Evolutionary conservation across 306 rosid genomes (phyloP), one percentile per base, ranked within the genome.

Genomic region (Fragaria vesca): DNA sequence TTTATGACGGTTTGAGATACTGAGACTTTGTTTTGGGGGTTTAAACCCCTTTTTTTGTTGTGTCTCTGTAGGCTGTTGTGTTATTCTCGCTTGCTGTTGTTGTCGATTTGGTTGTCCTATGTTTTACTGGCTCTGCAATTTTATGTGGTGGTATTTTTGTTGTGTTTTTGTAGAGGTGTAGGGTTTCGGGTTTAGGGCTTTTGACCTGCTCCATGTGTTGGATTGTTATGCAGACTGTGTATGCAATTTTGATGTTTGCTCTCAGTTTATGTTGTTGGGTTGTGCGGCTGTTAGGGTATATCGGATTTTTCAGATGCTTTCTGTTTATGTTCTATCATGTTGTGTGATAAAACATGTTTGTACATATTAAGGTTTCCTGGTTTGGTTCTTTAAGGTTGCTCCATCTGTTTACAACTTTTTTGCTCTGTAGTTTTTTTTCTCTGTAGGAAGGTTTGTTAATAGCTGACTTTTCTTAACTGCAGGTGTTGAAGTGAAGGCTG

Each of bases 401-500:
- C 5, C 21, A 11, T 58, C 6, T 58, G 13, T 58, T 24, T 21
- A 9, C 13, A 4, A 3, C 6, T 58, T n/a, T 24, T 58, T 58
- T 4, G 6, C 16, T 26, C 26, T 24, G 38, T 6, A 4, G 55
- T 16, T 32, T 26, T 57, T n/a, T 32, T 28, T 3, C 2, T 4
- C 12, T 63, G 8, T 63, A 6, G 42, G 13, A 16, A 8, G 21
- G 24, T 63, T 4, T 63, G 69, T 4, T 63, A 32, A 63, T 63
- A 32, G 5, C 36, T 15, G 0, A 7, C 4, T 63, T 63, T 32
- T 16, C 0, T 28, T 1, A 62, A 28, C 54, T 12, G 55, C 28
- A 96, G 99, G 99, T 81, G 90, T 89, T 70, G 99, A 96, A 86
- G 96, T 96, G 36, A 93, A 90, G 86, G 87, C 89, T 62, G 99